A percentile compares a stretch with the other conserved stretches of the same genome.
Evolutionary conservation across 805 yeast genomes (phyloP).

Genomic region (Tetrapisispora arboricola): DNA sequence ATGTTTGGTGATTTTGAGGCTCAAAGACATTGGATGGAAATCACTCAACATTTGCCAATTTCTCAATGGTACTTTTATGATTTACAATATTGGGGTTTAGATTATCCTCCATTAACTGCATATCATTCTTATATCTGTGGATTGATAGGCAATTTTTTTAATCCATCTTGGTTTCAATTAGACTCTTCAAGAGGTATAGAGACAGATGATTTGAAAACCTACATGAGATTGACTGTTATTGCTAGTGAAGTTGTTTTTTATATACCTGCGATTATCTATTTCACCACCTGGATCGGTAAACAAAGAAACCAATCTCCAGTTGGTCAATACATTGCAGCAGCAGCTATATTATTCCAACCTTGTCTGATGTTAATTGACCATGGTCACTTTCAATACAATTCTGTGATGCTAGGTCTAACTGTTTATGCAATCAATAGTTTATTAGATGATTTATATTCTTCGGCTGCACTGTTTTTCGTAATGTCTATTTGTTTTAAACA

Average conservation of each 20-base stretch:
- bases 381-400: conserved; percentile 94
- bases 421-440: conserved; percentile 58
- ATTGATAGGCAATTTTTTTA: conserved; percentile 51
- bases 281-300: conserved; percentile 62
- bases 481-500: conserved; percentile 79
- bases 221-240: conserved; percentile 74
- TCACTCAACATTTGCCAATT: conserved; percentile 68
- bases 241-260: conserved; percentile 64
- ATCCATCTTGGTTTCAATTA: conserved; percentile 67
- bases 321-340: conserved; percentile 66
- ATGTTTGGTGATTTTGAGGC: conserved; percentile 96
- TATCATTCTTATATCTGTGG: conserved; percentile 82
- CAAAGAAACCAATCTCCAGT: conserved; percentile 48
- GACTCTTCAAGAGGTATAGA: conserved; percentile 71
- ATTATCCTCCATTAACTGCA: conserved; percentile 95
- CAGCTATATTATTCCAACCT: conserved; percentile 79
- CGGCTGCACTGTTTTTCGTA: conserved; percentile 72
- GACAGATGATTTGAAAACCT: conserved; percentile 54
- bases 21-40: conserved; percentile 95
- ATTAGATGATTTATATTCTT: conserved; percentile 47
- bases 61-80: conserved; percentile 83
- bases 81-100: conserved; percentile 89
- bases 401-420: conserved; percentile 86
- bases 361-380: conserved; percentile 78
- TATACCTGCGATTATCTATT: conserved; percentile 70